Evolutionary conservation across 495 filamentous ascomycete genomes (phyloP).

Genomic region (Tuber indicum): DNA sequence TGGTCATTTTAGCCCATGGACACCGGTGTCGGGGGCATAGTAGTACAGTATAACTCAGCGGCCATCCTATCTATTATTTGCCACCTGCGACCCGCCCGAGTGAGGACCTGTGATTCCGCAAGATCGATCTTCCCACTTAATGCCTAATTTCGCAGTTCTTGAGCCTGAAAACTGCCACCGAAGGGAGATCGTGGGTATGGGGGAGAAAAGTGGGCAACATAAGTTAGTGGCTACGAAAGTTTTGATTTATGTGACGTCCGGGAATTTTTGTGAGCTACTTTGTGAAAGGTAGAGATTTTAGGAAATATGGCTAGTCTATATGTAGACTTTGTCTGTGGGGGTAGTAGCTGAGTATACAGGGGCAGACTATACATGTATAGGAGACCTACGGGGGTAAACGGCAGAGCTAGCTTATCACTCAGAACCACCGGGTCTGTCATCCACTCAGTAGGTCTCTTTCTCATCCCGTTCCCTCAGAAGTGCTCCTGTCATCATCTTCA

Average conservation of each 20-base stretch:
- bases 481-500: not conserved
- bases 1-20: not conserved
- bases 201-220: not conserved
- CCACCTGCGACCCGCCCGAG: not conserved
- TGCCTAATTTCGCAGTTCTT: not conserved
- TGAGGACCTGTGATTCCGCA: not conserved
- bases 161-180: not conserved
- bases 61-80: not conserved
- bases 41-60: not conserved
- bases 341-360: not conserved
- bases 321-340: not conserved
- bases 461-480: not conserved
- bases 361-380: not conserved
- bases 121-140: not conserved
- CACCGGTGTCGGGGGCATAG: not conserved
- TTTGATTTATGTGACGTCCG: not conserved
- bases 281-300: not conserved
- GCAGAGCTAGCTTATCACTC: not conserved
- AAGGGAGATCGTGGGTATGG: not conserved
- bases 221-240: not conserved
- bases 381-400: not conserved
- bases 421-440: not conserved
- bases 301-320: not conserved
- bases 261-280: not conserved
- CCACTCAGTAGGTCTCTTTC: not conserved